Evolutionary conservation across 148 eudicot genomes (phyloP).

Genomic region (Persicaria tinctoria): DNA sequence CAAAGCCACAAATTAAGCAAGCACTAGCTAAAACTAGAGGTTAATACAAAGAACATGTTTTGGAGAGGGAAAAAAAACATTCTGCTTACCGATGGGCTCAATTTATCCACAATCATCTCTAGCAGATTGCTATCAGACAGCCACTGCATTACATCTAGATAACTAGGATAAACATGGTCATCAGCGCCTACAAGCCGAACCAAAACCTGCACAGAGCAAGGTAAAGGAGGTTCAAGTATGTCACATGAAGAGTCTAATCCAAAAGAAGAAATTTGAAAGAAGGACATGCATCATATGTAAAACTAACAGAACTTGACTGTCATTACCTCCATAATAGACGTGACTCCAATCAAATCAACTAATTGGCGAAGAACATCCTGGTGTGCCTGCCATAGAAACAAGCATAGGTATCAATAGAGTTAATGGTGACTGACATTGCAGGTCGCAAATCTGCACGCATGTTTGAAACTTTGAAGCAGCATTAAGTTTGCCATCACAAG

Average conservation of each 20-base stretch:
- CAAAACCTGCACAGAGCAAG: constrained; percentile 49
- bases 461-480: too few species aligned
- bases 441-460: neutral
- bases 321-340: constrained; percentile 96
- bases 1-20: neutral
- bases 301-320: neutral
- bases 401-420: neutral
- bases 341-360: constrained; percentile 94
- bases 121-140: constrained; percentile 82
- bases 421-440: neutral
- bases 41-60: neutral
- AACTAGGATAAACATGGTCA: constrained; percentile 76
- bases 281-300: neutral
- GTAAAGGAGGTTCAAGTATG: neutral
- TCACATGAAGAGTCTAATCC: constrained; percentile 1
- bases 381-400: constrained; percentile 53
- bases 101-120: constrained; percentile 97
- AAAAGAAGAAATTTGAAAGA: neutral
- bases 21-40: neutral
- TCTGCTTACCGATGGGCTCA: constrained; percentile 60
- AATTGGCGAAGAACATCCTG: constrained; percentile 74
- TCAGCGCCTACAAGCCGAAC: constrained; percentile 95
- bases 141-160: constrained; percentile 85
- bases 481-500: neutral
- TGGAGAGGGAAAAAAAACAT: neutral